Evolutionary conservation across 306 rosid genomes (phyloP).

Genomic region (Pyrus communis): DNA sequence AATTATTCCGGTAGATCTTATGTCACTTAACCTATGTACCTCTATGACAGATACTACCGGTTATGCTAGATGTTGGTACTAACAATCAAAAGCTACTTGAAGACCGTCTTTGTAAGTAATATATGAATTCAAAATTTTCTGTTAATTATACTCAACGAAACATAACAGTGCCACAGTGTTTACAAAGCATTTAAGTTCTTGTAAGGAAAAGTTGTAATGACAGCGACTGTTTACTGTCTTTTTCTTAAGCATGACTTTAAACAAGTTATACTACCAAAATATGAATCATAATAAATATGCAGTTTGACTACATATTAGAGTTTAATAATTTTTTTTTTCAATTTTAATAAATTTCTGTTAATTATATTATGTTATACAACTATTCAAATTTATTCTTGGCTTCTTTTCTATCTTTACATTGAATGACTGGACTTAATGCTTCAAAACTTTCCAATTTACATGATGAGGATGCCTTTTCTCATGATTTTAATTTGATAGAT

Average conservation of each 20-base stretch:
- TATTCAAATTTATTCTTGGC: not conserved
- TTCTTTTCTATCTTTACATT: not conserved
- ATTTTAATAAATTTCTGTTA: not conserved
- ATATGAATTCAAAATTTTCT: not conserved
- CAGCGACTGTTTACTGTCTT: not conserved
- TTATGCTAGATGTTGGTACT: slow-evolving; percentile 97
- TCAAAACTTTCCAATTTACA: slow-evolving; percentile 11
- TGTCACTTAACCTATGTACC: slow-evolving; percentile 17
- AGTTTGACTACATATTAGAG: not conserved
- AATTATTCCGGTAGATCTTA: slow-evolving; percentile 7
- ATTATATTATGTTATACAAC: not conserved
- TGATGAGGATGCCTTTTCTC: slow-evolving; percentile 29
- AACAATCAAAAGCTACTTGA: slow-evolving; percentile 87
- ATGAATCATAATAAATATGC: not conserved
- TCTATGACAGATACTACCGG: slow-evolving; percentile 78
- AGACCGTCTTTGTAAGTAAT: slow-evolving; percentile 82
- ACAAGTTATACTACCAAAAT: not conserved
- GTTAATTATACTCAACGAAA: not conserved
- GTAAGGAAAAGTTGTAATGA: not conserved
- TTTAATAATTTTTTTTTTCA: not conserved
- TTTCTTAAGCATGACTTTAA: not conserved
- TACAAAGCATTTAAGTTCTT: not conserved
- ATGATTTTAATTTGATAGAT: slow-evolving; percentile 61
- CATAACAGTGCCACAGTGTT: not conserved
- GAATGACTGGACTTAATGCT: not conserved